A percentile compares a stretch with the other conserved stretches of the same genome.
phyloP scores from a whole-genome alignment of 192 early-diverging fungal species.

The Blastocladiella britannica region DNA sequence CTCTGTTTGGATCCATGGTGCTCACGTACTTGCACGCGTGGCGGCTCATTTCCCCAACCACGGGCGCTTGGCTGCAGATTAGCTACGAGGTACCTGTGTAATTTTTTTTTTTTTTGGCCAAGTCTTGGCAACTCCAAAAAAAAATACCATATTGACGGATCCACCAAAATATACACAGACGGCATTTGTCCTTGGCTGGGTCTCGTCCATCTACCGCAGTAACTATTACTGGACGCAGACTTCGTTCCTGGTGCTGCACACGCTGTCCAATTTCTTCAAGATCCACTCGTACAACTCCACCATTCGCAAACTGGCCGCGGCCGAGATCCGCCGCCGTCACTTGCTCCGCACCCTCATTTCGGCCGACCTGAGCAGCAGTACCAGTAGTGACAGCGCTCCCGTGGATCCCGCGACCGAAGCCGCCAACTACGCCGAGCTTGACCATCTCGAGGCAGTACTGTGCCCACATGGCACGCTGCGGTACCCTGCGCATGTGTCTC shows the following conservation, averaged over 20 bases:
- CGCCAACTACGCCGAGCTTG: no score
- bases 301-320: no score
- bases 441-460: no score
- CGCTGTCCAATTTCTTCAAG: constrained; percentile 90
- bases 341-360: no score
- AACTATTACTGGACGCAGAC: constrained; percentile 82
- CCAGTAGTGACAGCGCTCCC: no score
- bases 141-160: no score
- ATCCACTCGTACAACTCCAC: constrained; percentile 93
- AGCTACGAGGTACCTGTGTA: constrained; percentile 20
- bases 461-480: no score
- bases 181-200: constrained; percentile 29
- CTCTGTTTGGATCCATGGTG: constrained; percentile 41
- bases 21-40: not conserved
- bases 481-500: constrained; percentile 62
- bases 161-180: no score
- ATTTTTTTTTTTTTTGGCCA: no score
- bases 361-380: no score
- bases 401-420: constrained; percentile 5
- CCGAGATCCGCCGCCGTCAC: no score
- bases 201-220: constrained; percentile 31
- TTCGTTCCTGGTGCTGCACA: constrained; percentile 67
- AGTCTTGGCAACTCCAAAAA: no score
- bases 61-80: constrained; percentile 25
- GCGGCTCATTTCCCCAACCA: constrained; percentile 19